Percentiles rank a stretch among this genome's conserved stretches.
These are phyloP conservation scores for Caryopteris hybrid DNA, from an alignment of 305 asterid genomes.

Conservation along the genomic window DNA sequence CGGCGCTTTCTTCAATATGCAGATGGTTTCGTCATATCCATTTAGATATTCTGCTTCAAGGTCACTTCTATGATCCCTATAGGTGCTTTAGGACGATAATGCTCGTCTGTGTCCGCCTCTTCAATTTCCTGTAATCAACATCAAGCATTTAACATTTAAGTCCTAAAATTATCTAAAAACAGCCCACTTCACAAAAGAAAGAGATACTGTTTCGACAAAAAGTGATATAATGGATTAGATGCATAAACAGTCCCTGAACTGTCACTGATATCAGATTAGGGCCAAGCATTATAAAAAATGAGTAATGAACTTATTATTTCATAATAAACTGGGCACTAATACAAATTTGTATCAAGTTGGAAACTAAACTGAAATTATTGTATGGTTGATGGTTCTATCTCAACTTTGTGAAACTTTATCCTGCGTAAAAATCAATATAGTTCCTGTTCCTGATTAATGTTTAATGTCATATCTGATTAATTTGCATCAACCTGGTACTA, in stretches of 20 bases:
- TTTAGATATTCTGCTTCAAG: constrained; percentile 45
- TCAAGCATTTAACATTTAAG: background rate
- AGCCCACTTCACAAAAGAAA: background rate
- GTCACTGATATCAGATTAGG: too few relatives aligned
- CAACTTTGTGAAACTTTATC: background rate
- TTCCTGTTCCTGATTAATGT: background rate
- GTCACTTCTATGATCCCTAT: constrained; percentile 61
- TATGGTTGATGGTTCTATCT: background rate
- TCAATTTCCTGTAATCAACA: constrained; percentile 71
- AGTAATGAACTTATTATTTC: too few relatives aligned
- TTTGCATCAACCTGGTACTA: background rate
- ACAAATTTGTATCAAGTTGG: background rate
- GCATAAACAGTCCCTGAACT: too few relatives aligned
- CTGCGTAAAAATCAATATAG: too few relatives aligned
- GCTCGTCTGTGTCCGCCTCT: constrained; percentile 90
- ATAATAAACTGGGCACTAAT: background rate
- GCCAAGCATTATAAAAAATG: too few relatives aligned
- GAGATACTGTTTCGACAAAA: background rate
- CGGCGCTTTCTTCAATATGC: constrained; percentile 1
- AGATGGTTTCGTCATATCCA: constrained; percentile 21
- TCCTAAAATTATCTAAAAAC: background rate
- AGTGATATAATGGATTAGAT: background rate
- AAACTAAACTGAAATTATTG: background rate
- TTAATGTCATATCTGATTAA: too few relatives aligned
- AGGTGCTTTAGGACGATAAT: constrained; percentile 77